These are phyloP conservation scores for Rhododendron ovatum DNA, from an alignment of 148 eudicot species.

Conservation along the genomic window DNA sequence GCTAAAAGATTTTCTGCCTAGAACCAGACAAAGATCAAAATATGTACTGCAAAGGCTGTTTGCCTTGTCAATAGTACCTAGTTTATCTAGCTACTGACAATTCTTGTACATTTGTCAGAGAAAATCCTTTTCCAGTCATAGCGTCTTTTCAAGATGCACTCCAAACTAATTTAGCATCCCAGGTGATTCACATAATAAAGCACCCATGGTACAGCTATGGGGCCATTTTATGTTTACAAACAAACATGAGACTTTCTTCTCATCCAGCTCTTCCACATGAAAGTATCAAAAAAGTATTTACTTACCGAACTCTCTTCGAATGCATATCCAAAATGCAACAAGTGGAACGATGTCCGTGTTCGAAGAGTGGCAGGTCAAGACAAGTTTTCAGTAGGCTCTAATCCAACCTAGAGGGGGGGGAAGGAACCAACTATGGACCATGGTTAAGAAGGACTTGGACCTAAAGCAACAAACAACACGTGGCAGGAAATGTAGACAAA, in stretches of 20 bases:
- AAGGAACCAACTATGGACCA: no score
- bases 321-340: background rate
- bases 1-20: background rate
- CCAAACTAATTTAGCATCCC: background rate
- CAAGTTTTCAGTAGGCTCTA: background rate
- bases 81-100: background rate
- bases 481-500: background rate
- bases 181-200: background rate
- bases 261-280: background rate
- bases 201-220: background rate
- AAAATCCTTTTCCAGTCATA: background rate
- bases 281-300: background rate
- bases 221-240: background rate
- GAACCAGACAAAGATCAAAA: background rate
- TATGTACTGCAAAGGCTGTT: background rate
- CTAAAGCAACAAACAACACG: background rate
- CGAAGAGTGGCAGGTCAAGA: background rate
- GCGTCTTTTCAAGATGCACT: background rate
- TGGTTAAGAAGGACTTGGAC: background rate
- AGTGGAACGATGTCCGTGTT: background rate
- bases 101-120: background rate
- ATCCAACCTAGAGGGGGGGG: background rate
- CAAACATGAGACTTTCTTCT: background rate
- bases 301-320: background rate
- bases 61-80: background rate